These are phyloP conservation scores for Pythium brachiatum DNA, from an alignment of 352 stramenopile species.

Conservation along the genomic window DNA sequence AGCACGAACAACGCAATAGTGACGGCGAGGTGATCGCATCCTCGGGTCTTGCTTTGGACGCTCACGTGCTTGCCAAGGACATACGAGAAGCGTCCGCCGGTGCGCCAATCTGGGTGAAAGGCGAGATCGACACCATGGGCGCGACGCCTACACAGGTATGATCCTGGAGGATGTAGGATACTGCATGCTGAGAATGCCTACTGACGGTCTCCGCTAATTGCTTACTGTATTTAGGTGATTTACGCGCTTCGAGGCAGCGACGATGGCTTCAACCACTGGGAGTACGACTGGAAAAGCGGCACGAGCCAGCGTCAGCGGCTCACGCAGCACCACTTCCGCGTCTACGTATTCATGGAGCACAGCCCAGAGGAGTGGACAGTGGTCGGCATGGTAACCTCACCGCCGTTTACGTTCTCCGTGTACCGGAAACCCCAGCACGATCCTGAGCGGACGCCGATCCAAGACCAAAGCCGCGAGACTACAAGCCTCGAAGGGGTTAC, in stretches of 20 bases:
- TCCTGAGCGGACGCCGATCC: neutral
- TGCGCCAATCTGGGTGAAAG: conserved; percentile 18
- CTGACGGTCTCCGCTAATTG: too few species aligned
- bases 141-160: too few species aligned
- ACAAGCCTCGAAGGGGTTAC: neutral
- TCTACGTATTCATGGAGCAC: conserved; percentile 29
- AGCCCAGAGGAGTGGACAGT: conserved; percentile 23
- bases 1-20: conserved; percentile 8
- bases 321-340: conserved; percentile 36
- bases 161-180: too few species aligned
- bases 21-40: neutral
- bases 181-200: too few species aligned
- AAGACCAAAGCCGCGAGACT: neutral
- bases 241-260: conserved; percentile 18
- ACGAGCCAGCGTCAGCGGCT: conserved; percentile 41
- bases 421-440: conserved; percentile 36
- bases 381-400: conserved; percentile 27
- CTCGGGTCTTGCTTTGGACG: conserved; percentile 3
- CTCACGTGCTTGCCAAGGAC: conserved; percentile 1
- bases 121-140: neutral
- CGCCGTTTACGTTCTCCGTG: conserved; percentile 31
- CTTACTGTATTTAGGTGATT: neutral
- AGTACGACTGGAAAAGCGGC: conserved; percentile 56
- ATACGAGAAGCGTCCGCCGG: neutral
- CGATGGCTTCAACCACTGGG: conserved; percentile 37